A percentile compares a stretch with the other conserved stretches of the same genome.
These are phyloP conservation scores for Entoloma clypeatum DNA, from an alignment of 1,284 basidiomycete species.

Conservation along the genomic window DNA sequence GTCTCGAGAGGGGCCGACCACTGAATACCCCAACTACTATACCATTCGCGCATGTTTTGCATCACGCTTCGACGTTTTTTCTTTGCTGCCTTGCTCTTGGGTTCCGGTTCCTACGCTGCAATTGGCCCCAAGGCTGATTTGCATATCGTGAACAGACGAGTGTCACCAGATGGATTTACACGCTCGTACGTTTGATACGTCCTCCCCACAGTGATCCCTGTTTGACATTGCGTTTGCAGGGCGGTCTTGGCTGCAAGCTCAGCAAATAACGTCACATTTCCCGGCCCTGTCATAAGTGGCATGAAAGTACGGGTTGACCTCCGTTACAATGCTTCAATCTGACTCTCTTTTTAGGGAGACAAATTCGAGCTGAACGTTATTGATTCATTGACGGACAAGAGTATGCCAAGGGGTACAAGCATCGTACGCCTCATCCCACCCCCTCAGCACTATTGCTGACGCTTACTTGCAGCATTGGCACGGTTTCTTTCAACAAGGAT, in stretches of 20 bases:
- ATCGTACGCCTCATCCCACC: constrained; percentile 24
- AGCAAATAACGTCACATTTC: constrained; percentile 18
- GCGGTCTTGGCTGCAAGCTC: constrained; percentile 26
- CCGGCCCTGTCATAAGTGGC: constrained; percentile 31
- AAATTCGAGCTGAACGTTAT: constrained; percentile 32
- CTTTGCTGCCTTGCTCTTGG: constrained; percentile 2
- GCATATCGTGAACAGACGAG: constrained; percentile 21
- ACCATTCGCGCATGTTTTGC: no score
- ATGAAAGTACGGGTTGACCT: constrained; percentile 22
- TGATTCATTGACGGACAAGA: constrained; percentile 29
- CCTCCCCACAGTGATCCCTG: no score
- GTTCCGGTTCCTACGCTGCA: constrained; percentile 12
- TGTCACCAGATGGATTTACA: constrained; percentile 26
- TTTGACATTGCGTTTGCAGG: no score
- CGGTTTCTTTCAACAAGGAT: constrained; percentile 32
- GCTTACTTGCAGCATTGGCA: constrained; percentile 34
- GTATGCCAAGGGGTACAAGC: constrained; percentile 31
- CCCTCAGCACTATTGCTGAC: not conserved
- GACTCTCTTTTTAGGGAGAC: constrained; percentile 22
- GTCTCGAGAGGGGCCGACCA: no score
- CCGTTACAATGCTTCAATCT: not conserved
- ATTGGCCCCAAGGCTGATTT: constrained; percentile 23
- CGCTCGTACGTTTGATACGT: constrained; percentile 27
- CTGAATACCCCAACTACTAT: no score
- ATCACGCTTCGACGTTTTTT: no score